A percentile compares a stretch with the other conserved stretches of the same genome.
phyloP scores from a whole-genome alignment of 148 eudicot genomes.

The Rhododendron molle region DNA sequence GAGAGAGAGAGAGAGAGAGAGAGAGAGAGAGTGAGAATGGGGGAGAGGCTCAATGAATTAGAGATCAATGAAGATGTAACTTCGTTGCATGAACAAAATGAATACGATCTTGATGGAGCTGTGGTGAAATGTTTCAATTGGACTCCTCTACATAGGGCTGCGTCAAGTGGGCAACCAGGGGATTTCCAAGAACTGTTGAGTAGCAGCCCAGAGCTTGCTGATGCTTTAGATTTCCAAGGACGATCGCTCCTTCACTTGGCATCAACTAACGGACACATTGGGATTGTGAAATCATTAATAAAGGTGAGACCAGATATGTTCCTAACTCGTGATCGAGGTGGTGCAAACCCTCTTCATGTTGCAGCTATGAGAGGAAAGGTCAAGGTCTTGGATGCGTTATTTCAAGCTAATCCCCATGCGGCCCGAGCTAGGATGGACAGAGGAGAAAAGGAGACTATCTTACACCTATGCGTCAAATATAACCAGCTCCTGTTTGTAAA shows the following conservation, averaged over 20 bases:
- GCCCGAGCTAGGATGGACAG: constrained; percentile 15
- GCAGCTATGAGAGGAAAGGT: not conserved
- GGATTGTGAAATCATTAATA: no score
- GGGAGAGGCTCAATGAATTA: not conserved
- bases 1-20: not conserved
- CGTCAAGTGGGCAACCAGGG: not conserved
- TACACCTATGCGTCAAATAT: no score
- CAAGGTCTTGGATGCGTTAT: constrained; percentile 19
- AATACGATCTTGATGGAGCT: not conserved
- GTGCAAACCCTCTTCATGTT: no score
- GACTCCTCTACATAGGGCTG: not conserved
- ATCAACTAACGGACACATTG: constrained; percentile 25
- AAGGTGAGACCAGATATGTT: no score
- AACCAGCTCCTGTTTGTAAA: no score
- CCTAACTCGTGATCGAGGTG: no score
- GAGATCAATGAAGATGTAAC: not conserved
- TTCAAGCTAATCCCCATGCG: constrained; percentile 14
- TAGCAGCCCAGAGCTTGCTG: no score
- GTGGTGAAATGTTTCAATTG: not conserved
- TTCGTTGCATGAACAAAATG: not conserved
- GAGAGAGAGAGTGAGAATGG: not conserved
- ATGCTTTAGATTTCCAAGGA: no score
- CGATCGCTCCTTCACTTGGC: not conserved
- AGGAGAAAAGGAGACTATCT: no score
- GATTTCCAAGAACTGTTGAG: no score